A percentile compares a stretch with the other conserved stretches of the same genome.
Evolutionary conservation across 1,284 basidiomycete genomes (phyloP).

Genomic region (Naganishia sp.): DNA sequence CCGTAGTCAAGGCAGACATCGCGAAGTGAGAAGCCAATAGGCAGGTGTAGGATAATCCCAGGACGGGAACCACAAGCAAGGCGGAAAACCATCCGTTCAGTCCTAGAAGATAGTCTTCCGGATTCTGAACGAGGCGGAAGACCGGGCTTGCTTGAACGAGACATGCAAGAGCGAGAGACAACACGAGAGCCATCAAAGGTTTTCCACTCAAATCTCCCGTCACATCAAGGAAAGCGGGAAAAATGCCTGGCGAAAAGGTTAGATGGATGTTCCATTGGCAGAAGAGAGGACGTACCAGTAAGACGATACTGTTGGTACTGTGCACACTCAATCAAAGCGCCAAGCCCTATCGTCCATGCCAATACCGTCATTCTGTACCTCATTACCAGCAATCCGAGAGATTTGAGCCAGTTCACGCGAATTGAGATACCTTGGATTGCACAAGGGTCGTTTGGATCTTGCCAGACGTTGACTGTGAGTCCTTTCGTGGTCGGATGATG

Average conservation of each 20-base stretch:
- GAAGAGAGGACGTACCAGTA: conserved; percentile 27
- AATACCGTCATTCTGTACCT: conserved; percentile 71
- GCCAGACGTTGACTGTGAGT: conserved; percentile 48
- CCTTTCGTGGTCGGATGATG: conserved; percentile 32
- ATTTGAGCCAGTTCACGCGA: conserved; percentile 66
- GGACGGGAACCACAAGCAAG: conserved; percentile 30
- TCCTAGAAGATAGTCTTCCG: conserved; percentile 29
- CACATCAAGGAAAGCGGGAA: conserved; percentile 20
- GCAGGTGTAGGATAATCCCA: conserved; percentile 32
- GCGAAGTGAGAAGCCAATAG: conserved; percentile 18
- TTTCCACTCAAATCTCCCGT: conserved; percentile 1
- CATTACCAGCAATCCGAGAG: conserved; percentile 66
- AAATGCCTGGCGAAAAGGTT: conserved; percentile 29
- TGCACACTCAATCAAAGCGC: conserved; percentile 61
- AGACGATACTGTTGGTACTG: conserved; percentile 32
- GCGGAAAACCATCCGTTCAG: conserved; percentile 26
- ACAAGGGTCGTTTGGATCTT: conserved; percentile 53
- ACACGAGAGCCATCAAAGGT: conserved; percentile 14
- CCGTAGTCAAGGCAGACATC: neutral
- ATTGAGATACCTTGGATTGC: conserved; percentile 58
- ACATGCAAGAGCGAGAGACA: conserved; percentile 9
- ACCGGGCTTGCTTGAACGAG: neutral
- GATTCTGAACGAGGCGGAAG: neutral
- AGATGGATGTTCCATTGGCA: neutral
- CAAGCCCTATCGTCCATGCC: conserved; percentile 70